Conservation (phyloP, 2,329 filamentous ascomycete genomes). For the Botrytis porri region DNA sequence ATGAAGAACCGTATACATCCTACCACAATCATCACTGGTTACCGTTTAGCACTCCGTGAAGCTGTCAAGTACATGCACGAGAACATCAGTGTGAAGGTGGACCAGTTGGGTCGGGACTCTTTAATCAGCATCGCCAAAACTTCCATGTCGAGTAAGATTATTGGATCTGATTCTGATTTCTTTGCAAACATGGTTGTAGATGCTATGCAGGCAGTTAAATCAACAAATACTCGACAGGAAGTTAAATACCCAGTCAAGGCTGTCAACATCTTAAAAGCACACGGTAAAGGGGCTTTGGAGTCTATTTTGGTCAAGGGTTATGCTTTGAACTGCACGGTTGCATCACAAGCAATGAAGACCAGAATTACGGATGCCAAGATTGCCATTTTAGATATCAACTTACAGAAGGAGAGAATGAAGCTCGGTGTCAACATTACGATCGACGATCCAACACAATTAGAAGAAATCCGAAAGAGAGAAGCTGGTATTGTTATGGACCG, state of each 20-base stretch:
- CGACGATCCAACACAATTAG: slow-evolving; percentile 93
- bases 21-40: slow-evolving; percentile 98
- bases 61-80: slow-evolving; percentile 99
- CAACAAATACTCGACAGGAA: slow-evolving; percentile 85
- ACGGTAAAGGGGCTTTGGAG: slow-evolving; percentile 88
- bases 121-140: slow-evolving; percentile 95
- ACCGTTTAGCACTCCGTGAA: slow-evolving; percentile 90
- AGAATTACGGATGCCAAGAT: slow-evolving; percentile 93
- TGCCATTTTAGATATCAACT: slow-evolving; percentile 93
- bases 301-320: slow-evolving; percentile 93
- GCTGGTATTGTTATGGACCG: slow-evolving; percentile 89
- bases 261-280: slow-evolving; percentile 97
- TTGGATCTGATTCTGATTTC: slow-evolving; percentile 92
- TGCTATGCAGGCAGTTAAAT: slow-evolving; percentile 91
- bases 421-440: slow-evolving; percentile 97
- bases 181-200: slow-evolving; percentile 97
- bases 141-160: slow-evolving; percentile 99
- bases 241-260: slow-evolving; percentile 98
- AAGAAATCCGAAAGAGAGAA: slow-evolving; percentile 93
- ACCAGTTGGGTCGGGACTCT: slow-evolving; percentile 84
- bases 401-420: slow-evolving; percentile 99
- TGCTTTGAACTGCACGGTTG: slow-evolving; percentile 96
- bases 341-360: slow-evolving; percentile 96
- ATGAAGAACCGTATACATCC: slow-evolving; percentile 99
- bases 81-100: slow-evolving; percentile 94